Evolutionary conservation across 306 rosid species (phyloP), one percentile per base, ranked within the genome.

Genomic region (Ochetophila trinervis): DNA sequence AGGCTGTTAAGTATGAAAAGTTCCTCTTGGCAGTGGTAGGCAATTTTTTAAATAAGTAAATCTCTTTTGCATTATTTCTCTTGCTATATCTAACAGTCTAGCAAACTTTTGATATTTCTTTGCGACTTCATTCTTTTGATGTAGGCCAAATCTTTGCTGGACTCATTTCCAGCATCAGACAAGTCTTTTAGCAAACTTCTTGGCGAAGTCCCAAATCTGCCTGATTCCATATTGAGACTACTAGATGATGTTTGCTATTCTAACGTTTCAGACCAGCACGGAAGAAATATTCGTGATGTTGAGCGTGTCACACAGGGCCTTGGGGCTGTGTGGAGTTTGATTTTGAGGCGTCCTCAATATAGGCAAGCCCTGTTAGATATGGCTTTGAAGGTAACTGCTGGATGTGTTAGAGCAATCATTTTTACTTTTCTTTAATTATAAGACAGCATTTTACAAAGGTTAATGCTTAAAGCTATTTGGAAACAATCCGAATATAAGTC

Each of bases 241-340:
- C 82, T 93, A 62, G 73, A 73, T 63, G 91, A 93, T 65, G 94
- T 93, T 70, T 93, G 99, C 81, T 80, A 55, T 65, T 80, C 96
- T 68, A 85, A 85, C 75, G 81, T 87, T 53, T 53, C 70, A 68
- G 91, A 86, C 72, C 72, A 69, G 67, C 80, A 69, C 34, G 97
- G 97, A 72, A 90, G 87, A 79, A 63, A 76, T 62, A 71, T 69
- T 53, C 87, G 96, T 52, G 99, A 93, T 72, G 74, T 83, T 64
- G 99, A 90, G 62, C 97, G 97, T 50, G 94, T 93, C 72, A 93
- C 99, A 57, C 99, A 93, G 78, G 99, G 99, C 61, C 96, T 93
- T 71, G 99, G 99, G 72, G 92, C 99, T 23, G 80, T 87, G 23
- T 93, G 99, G 99, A 84, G 88, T 86, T 86, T 93, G 83, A 90